Conservation (phyloP, 1,139 yeast species). For the Trichomonascaceae sp. region DNA sequence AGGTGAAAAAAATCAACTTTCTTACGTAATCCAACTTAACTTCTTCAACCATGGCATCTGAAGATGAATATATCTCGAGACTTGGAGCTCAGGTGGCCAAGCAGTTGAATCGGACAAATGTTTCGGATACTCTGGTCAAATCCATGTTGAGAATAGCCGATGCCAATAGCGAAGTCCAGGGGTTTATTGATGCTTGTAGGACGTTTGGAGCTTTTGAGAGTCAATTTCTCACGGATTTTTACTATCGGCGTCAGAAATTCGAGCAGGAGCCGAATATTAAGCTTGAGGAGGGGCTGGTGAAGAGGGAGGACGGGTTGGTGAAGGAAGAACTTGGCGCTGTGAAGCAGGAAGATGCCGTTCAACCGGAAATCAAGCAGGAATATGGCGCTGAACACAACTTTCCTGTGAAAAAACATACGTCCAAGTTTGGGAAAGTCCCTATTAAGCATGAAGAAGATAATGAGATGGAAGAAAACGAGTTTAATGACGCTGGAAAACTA, state of each 20-base stretch:
- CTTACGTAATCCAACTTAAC: not conserved
- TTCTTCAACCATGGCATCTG: not conserved
- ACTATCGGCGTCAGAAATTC: conserved; percentile 11
- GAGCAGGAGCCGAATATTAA: not conserved
- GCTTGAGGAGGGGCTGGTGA: not conserved
- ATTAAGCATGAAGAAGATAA: conserved; percentile 11
- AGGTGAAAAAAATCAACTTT: not conserved
- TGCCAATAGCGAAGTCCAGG: conserved; percentile 14
- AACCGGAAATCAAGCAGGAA: not conserved
- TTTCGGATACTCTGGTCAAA: conserved; percentile 22
- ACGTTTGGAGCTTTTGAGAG: conserved; percentile 28
- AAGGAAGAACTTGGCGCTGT: too few relatives aligned
- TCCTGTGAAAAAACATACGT: not conserved
- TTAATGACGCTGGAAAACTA: not conserved
- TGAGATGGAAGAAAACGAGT: conserved; percentile 6
- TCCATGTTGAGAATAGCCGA: conserved; percentile 24
- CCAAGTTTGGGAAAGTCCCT: not conserved
- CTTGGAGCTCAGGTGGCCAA: conserved; percentile 22
- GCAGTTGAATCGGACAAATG: conserved; percentile 24
- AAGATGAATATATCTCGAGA: conserved; percentile 1
- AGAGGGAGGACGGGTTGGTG: too few relatives aligned
- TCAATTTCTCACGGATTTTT: conserved; percentile 22
- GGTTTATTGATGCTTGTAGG: conserved; percentile 26
- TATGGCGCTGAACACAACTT: not conserved
- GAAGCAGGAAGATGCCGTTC: too few relatives aligned